These are phyloP conservation scores for Serendipita sp. DNA, from an alignment of 768 basidiomycete species.

Conservation along the genomic window DNA sequence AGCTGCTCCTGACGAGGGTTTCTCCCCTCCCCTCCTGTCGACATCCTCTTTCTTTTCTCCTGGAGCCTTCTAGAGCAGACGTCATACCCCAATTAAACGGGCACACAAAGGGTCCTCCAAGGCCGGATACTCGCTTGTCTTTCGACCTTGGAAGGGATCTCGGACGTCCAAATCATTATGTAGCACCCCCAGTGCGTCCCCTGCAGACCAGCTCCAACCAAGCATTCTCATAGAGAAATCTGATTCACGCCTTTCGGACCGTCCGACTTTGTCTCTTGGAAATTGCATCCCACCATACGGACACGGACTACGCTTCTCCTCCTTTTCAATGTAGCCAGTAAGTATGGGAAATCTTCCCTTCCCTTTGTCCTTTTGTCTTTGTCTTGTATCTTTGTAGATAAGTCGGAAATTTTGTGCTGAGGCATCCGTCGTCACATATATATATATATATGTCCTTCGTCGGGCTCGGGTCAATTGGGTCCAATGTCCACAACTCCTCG, in stretches of 20 bases:
- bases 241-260: constrained; percentile 39
- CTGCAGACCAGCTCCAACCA: constrained; percentile 49
- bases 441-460: too few species aligned
- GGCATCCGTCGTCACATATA: constrained; percentile 15
- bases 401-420: background rate
- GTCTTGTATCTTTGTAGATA: background rate
- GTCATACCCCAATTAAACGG: background rate
- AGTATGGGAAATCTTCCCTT: constrained; percentile 25
- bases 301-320: constrained; percentile 51
- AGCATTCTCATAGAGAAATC: constrained; percentile 38
- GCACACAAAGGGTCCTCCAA: background rate
- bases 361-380: background rate
- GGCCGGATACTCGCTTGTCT: background rate
- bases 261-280: constrained; percentile 38
- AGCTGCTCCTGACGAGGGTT: too few species aligned
- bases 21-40: too few species aligned
- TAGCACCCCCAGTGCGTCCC: constrained; percentile 19
- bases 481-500: too few species aligned
- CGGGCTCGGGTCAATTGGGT: too few species aligned
- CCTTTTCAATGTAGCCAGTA: constrained; percentile 48
- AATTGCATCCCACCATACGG: constrained; percentile 35
- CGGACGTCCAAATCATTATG: background rate
- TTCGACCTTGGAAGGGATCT: constrained; percentile 6
- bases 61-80: background rate
- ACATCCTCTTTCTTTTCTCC: too few species aligned